Base-by-base conservation (phyloP, 1,284 basidiomycete species). In the Peniophora sp. region DNA sequence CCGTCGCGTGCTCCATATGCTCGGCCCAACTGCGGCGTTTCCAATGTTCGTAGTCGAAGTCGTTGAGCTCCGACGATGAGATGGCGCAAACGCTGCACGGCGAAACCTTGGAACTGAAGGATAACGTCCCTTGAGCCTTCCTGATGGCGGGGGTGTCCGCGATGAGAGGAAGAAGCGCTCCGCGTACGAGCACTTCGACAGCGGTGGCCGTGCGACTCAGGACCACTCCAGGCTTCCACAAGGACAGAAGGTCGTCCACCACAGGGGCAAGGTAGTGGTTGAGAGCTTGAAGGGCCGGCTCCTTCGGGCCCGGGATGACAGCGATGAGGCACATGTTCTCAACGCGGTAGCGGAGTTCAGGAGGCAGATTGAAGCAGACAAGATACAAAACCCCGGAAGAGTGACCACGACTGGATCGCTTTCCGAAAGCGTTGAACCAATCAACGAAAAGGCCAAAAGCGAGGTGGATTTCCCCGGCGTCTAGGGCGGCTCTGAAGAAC, bases 371-470 rank as follows among this genome's bases (percentile, higher is more conserved):
- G 5, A 65, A 51, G 18, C 62, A 58, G 0, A 56, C 52, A 50
- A 76, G 53, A 1, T 55, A 59, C 1, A 75, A 66, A 0, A 59
- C 57, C 0, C 69, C 67, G 24, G 66, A 48, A 3, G 66, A 69
- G 1, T 52, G 50, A 15, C 15, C 8, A 9, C 39, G 15, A 22
- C 9, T n/a, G 39, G 8, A 10, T 3, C 58, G 58, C 41, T 67
- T 65, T 2, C 67, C 63, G 18, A 56, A 57, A 0, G 70, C 69
- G 50, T 73, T 73, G 57, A 75, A 74, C 49, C 61, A 69, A 48
- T 75, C 66, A 2, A 68, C 44, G 35, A 54, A 60, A 1, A 74
- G 56, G 23, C 57, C 57, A 48, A 69, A 67, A 9, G 56, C 49
- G 48, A 65, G 51, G 42, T 60, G 39, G 9, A 17, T 9, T 22